Base-by-base conservation (phyloP, 179 eudicot species). In the Silene vulgaris region DNA sequence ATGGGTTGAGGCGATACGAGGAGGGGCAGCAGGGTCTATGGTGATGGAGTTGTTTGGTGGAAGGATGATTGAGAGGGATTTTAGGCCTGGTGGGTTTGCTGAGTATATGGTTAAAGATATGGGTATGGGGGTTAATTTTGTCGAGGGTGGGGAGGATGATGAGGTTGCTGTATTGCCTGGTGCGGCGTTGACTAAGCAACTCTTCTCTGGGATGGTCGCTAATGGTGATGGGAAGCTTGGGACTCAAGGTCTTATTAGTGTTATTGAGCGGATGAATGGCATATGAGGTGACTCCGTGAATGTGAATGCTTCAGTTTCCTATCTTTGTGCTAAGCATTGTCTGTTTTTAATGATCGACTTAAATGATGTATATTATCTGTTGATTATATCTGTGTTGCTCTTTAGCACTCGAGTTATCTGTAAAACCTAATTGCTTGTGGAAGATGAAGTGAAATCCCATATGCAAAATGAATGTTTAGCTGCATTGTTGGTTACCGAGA, bases 181-280 rank as follows among this genome's bases (percentile, higher is more conserved):
- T 29, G 91, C 94, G 48, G 84, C 88, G 0, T 63, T 92, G 88
- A 79, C 80, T 13, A 90, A 92, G 85, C 94, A 92, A 83, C 75
- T 92, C 81, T 92, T 85, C 80, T 73, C 91, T 0, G 89, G 81
- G 21, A 92, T 92, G 96, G 92, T 92, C 77, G 97, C 92, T 62
- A 88, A 86, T 83, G 96, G 96, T 30, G 92, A 92, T 83, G 96
- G 92, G 16, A 88, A 91, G 88, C 82, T 92, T 45, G 97, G 94
- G 9, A 81, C 86, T 23, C 96, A 92, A 75, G 97, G 90, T 45
- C 85, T 90, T 68, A 80, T 92, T 61, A 82, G 86, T 65, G 90
- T 89, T 57, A 84, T 89, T 11, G 91, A 92, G 84, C 87, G 93
- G 86, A 83, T 92, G 21, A 92, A 92, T 86, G 89, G 92, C 71